phyloP scores from a whole-genome alignment of 306 rosid species.

The Pyrus bretschneideri region DNA sequence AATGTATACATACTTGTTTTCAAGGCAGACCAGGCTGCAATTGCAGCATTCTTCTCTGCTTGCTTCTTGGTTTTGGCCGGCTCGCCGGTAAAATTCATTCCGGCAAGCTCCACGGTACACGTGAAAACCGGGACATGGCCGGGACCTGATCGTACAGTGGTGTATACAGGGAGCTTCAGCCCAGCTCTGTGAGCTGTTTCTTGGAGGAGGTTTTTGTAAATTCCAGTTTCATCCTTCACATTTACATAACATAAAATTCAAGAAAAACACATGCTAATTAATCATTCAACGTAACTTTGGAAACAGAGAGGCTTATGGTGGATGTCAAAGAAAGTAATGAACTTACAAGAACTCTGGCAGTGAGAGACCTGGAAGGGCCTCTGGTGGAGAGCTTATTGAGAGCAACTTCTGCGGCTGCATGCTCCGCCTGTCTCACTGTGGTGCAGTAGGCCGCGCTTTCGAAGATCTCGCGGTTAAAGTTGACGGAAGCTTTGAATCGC shows the following conservation, averaged over 20 bases:
- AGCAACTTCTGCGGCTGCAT: conserved; percentile 29
- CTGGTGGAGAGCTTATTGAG: conserved; percentile 25
- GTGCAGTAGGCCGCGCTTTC: conserved; percentile 19
- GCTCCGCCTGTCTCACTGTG: conserved; percentile 27
- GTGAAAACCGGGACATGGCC: conserved; percentile 22
- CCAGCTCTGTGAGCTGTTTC: conserved; percentile 27
- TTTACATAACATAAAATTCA: neutral
- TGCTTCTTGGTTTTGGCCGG: conserved; percentile 29
- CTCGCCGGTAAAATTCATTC: conserved; percentile 20
- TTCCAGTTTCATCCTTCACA: conserved; percentile 26
- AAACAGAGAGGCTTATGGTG: neutral
- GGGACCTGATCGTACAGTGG: conserved; percentile 26
- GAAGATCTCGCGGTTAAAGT: conserved; percentile 29
- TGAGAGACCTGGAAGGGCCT: conserved; percentile 27
- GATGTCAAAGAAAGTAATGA: neutral
- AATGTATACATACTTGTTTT: conserved; percentile 4
- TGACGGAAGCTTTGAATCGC: conserved; percentile 29
- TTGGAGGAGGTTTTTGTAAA: conserved; percentile 26
- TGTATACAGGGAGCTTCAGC: conserved; percentile 24
- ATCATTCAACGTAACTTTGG: neutral
- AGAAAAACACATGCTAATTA: neutral
- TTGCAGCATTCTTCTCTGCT: conserved; percentile 31
- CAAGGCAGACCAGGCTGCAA: conserved; percentile 30
- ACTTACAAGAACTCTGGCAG: conserved; percentile 30
- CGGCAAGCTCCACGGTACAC: conserved; percentile 23